Evolutionary conservation across 2,329 filamentous ascomycete species (phyloP).

Genomic region (Drechslerella coelobrocha): DNA sequence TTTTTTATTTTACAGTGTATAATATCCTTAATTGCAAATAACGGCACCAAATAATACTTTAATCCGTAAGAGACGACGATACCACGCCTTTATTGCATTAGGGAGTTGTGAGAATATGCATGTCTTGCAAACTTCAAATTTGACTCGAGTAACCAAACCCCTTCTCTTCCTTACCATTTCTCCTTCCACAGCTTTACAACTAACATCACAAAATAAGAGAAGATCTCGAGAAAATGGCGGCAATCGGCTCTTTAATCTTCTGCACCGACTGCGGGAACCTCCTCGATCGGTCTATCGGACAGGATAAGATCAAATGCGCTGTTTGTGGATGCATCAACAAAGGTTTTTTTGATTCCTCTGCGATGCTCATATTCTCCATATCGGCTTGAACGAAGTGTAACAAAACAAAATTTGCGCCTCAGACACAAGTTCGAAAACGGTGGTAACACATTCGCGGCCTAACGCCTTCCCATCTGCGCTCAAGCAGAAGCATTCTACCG

Average conservation of each 20-base stretch:
- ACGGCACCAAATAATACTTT: too few relatives aligned
- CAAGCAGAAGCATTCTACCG: conserved; percentile 81
- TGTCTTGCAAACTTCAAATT: conserved; percentile 48
- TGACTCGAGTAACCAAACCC: not conserved
- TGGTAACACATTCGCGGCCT: conserved; percentile 83
- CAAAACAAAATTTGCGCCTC: conserved; percentile 10
- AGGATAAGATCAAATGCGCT: conserved; percentile 78
- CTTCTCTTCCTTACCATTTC: conserved; percentile 1
- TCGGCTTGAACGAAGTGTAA: conserved; percentile 26
- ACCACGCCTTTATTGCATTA: too few relatives aligned
- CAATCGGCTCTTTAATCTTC: conserved; percentile 89
- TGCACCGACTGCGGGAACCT: conserved; percentile 92
- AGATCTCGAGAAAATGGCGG: conserved; percentile 77
- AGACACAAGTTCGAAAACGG: conserved; percentile 78
- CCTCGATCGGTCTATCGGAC: conserved; percentile 78
- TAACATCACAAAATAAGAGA: not conserved
- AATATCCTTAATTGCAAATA: too few relatives aligned
- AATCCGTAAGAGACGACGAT: too few relatives aligned
- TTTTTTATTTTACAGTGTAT: too few relatives aligned
- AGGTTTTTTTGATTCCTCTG: too few relatives aligned
- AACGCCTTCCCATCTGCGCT: conserved; percentile 90
- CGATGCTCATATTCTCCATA: not conserved
- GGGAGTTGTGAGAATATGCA: conserved; percentile 1
- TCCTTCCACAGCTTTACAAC: not conserved
- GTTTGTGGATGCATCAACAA: conserved; percentile 84